Evolutionary conservation across 257 asterid species (phyloP).

Genomic region (Anisodus acutangulus): DNA sequence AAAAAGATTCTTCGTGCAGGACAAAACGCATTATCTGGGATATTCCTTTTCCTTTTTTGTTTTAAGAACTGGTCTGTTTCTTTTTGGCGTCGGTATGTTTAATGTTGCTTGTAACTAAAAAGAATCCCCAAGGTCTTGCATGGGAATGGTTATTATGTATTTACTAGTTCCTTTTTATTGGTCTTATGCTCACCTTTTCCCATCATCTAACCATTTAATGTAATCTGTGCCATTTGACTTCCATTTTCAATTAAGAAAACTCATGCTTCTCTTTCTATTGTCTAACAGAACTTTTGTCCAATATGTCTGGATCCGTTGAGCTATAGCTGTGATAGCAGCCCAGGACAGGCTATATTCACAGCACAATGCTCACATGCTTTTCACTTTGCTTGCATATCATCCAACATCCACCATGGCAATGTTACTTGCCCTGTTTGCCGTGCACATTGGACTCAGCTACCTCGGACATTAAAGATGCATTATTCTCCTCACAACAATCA

Average conservation of each 20-base stretch:
- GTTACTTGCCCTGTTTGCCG: constrained; percentile 95
- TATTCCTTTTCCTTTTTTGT: not conserved
- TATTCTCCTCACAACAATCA: constrained; percentile 53
- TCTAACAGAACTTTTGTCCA: constrained; percentile 68
- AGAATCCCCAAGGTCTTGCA: constrained; percentile 10
- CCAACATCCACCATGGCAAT: constrained; percentile 87
- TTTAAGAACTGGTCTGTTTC: not conserved
- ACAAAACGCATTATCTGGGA: not conserved
- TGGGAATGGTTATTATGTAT: not conserved
- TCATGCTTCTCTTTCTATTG: constrained; percentile 31
- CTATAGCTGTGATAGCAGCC: constrained; percentile 67
- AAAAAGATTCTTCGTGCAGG: not conserved
- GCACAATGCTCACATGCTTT: constrained; percentile 93
- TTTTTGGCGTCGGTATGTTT: not conserved
- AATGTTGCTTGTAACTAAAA: not conserved
- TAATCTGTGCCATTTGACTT: not conserved
- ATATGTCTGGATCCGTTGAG: constrained; percentile 79
- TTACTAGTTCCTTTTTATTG: not conserved
- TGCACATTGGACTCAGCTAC: constrained; percentile 90
- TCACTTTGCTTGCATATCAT: constrained; percentile 92
- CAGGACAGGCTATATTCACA: constrained; percentile 87
- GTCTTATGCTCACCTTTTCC: not conserved
- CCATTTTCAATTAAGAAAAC: not conserved
- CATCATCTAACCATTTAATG: not conserved
- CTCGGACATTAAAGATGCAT: constrained; percentile 59